Conservation (phyloP, 225 moss, liverwort and hornwort species). For the Takakia lepidozioides region DNA sequence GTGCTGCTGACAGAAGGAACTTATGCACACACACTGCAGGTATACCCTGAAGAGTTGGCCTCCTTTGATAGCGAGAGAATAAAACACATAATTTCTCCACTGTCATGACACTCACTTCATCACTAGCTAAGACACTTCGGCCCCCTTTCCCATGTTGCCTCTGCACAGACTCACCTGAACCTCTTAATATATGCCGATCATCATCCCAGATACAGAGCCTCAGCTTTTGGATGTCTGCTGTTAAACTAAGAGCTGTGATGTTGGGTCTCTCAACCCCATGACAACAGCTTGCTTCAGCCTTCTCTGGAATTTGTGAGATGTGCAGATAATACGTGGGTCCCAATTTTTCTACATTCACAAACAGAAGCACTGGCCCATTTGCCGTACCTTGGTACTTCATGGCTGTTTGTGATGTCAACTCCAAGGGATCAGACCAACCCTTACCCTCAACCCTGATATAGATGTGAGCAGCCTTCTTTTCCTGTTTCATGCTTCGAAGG, state of each 20-base stretch:
- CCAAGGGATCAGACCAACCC: slow-evolving; percentile 10
- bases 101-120: slow-evolving; percentile 6
- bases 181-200: slow-evolving; percentile 7
- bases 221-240: slow-evolving; percentile 5
- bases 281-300: not conserved
- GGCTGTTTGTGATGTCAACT: slow-evolving; percentile 6
- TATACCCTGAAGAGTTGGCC: slow-evolving; percentile 2
- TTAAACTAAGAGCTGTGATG: slow-evolving; percentile 3
- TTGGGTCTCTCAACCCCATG: not conserved
- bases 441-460: slow-evolving; percentile 9
- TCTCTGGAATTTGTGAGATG: not conserved
- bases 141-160: not conserved
- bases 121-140: not conserved
- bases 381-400: slow-evolving; percentile 6
- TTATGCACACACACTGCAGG: slow-evolving; percentile 7
- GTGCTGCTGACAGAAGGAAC: slow-evolving; percentile 4
- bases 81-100: slow-evolving; percentile 1
- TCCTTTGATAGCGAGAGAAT: slow-evolving; percentile 1
- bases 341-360: slow-evolving; percentile 10
- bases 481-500: slow-evolving; percentile 5
- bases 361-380: slow-evolving; percentile 4
- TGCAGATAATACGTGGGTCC: slow-evolving; percentile 12
- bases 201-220: slow-evolving; percentile 9
- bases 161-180: slow-evolving; percentile 3
- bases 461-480: slow-evolving; percentile 1